phyloP scores from a whole-genome alignment of 2,329 filamentous ascomycete genomes.

The Diaporthe aspalathi region DNA sequence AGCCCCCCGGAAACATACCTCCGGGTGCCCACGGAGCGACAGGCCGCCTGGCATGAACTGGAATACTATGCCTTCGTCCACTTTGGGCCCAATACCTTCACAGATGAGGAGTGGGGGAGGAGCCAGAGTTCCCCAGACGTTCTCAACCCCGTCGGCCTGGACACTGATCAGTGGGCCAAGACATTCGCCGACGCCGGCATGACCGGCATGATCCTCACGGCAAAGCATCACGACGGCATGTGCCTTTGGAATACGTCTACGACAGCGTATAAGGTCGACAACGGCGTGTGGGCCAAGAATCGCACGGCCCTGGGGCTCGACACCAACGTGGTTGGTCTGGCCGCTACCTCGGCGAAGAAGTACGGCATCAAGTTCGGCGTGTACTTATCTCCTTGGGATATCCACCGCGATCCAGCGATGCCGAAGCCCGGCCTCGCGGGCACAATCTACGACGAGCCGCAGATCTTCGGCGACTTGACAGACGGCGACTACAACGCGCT shows the following conservation, averaged over 20 bases:
- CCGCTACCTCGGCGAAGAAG: constrained; percentile 48
- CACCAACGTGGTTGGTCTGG: constrained; percentile 48
- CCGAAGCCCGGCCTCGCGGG: constrained; percentile 46
- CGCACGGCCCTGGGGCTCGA: constrained; percentile 44
- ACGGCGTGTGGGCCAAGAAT: constrained; percentile 47
- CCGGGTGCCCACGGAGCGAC: constrained; percentile 42
- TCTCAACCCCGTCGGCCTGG: constrained; percentile 43
- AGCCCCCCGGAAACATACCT: constrained; percentile 42
- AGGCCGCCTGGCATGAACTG: constrained; percentile 45
- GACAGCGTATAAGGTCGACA: constrained; percentile 49
- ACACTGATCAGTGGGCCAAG: constrained; percentile 48
- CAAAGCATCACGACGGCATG: constrained; percentile 53
- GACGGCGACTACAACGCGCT: constrained; percentile 49
- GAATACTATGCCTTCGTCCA: constrained; percentile 48
- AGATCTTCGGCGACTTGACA: constrained; percentile 48
- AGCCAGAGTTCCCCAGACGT: constrained; percentile 46
- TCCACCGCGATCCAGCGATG: constrained; percentile 51
- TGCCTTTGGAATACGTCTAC: constrained; percentile 50
- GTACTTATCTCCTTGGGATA: constrained; percentile 52
- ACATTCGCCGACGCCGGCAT: constrained; percentile 46
- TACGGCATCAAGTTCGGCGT: constrained; percentile 50
- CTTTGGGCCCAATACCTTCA: constrained; percentile 48
- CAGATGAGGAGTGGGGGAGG: constrained; percentile 46
- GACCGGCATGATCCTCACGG: constrained; percentile 51
- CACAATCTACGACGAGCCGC: constrained; percentile 50